A percentile compares a stretch with the other conserved stretches of the same genome.
Evolutionary conservation across 495 filamentous ascomycete genomes (phyloP).

Genomic region (Xylaria sp.): DNA sequence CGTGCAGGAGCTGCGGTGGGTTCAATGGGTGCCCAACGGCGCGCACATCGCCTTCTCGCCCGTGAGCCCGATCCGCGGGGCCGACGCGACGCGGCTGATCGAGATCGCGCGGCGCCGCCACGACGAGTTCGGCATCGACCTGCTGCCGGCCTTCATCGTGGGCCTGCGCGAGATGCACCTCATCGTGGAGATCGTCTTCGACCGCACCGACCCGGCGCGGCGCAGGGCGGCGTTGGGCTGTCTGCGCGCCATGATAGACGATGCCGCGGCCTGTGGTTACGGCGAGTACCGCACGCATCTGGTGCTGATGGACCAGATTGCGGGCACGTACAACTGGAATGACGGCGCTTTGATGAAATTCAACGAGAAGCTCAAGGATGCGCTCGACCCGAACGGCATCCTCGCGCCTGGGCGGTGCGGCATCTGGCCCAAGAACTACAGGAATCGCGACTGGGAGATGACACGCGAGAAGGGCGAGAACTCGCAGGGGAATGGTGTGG

Average conservation of each 20-base stretch:
- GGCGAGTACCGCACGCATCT: constrained; percentile 67
- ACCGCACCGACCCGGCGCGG: constrained; percentile 50
- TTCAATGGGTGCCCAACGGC: constrained; percentile 62
- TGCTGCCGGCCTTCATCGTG: constrained; percentile 56
- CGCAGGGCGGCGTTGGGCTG: constrained; percentile 48
- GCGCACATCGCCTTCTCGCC: constrained; percentile 61
- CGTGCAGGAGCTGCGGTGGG: constrained; percentile 57
- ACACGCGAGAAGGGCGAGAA: constrained; percentile 34
- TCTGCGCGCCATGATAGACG: constrained; percentile 56
- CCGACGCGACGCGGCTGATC: constrained; percentile 45
- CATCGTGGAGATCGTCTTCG: constrained; percentile 64
- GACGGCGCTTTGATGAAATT: constrained; percentile 59
- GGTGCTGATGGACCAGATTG: constrained; percentile 62
- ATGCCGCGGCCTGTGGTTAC: constrained; percentile 57
- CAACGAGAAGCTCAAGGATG: constrained; percentile 63
- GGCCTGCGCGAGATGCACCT: constrained; percentile 63
- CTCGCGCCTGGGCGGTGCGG: constrained; percentile 63
- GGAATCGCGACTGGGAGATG: constrained; percentile 48
- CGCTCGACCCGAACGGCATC: constrained; percentile 66
- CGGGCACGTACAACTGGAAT: constrained; percentile 63
- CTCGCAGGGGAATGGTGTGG: constrained; percentile 40
- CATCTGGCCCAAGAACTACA: constrained; percentile 63
- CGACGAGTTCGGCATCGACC: constrained; percentile 53
- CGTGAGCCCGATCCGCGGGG: constrained; percentile 53
- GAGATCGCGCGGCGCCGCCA: constrained; percentile 41